A percentile compares a stretch with the other conserved stretches of the same genome.
Evolutionary conservation across 768 basidiomycete genomes (phyloP).

Genomic region (Cubamyces lactineus): DNA sequence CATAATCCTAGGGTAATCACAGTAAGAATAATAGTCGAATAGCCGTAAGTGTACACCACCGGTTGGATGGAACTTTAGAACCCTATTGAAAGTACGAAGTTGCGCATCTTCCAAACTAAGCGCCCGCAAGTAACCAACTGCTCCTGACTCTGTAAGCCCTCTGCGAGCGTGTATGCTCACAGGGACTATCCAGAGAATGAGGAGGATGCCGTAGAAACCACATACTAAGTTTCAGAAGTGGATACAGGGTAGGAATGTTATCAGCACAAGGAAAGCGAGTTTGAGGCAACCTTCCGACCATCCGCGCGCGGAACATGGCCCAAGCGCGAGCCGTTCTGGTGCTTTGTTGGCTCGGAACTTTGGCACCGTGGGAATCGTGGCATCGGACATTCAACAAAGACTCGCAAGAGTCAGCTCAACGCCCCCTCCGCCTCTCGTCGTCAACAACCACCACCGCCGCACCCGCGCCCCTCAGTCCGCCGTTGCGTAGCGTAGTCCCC

Average conservation of each 20-base stretch:
- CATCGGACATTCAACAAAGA: conserved; percentile 33
- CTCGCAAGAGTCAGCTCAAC: conserved; percentile 24
- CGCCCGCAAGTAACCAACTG: not conserved
- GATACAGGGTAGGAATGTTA: not conserved
- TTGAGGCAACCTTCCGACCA: conserved; percentile 18
- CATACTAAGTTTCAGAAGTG: not conserved
- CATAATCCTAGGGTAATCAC: too few species aligned
- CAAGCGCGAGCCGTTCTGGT: conserved; percentile 25
- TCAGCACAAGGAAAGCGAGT: conserved; percentile 1
- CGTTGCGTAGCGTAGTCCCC: conserved; percentile 26
- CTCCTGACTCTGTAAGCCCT: not conserved
- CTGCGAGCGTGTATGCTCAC: too few species aligned
- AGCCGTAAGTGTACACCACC: not conserved
- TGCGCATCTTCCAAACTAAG: conserved; percentile 1
- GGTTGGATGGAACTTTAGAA: not conserved
- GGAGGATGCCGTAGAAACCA: not conserved
- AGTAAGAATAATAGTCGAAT: too few species aligned
- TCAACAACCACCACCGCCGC: conserved; percentile 30
- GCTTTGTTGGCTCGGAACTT: conserved; percentile 29
- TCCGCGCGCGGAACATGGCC: conserved; percentile 24
- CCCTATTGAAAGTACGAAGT: not conserved
- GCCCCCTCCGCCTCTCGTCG: conserved; percentile 31
- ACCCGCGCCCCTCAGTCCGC: conserved; percentile 21
- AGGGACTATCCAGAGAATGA: too few species aligned
- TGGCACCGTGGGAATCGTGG: conserved; percentile 33